phyloP scores from a whole-genome alignment of 805 yeast genomes.

The Hanseniaspora thailandica region DNA sequence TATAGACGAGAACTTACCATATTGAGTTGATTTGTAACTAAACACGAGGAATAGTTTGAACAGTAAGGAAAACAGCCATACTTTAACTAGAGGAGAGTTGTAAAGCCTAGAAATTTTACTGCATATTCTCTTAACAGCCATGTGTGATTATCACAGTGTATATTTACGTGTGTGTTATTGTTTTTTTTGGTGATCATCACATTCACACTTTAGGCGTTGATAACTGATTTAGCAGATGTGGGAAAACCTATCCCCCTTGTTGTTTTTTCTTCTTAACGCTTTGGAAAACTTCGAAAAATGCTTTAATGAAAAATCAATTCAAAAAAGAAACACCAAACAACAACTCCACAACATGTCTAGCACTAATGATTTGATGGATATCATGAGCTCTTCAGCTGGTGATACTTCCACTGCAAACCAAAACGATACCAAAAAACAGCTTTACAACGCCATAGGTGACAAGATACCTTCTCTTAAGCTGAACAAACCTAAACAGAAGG shows the following conservation, averaged over 20 bases:
- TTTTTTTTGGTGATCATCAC: background rate
- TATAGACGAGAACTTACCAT: conserved; percentile 36
- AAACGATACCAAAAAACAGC: conserved; percentile 73
- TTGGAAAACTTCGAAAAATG: background rate
- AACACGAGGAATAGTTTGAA: conserved; percentile 54
- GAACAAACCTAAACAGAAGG: conserved; percentile 42
- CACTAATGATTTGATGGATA: conserved; percentile 62
- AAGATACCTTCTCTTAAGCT: conserved; percentile 76
- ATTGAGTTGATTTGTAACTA: conserved; percentile 88
- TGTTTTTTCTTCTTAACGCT: background rate
- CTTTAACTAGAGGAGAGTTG: conserved; percentile 48
- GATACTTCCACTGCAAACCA: background rate
- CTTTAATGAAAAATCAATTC: background rate
- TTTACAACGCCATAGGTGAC: conserved; percentile 79
- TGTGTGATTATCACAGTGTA: background rate
- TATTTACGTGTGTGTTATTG: background rate
- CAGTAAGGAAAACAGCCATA: conserved; percentile 52
- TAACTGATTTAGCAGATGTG: too few relatives aligned
- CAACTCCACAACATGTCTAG: conserved; percentile 22
- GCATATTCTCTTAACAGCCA: background rate
- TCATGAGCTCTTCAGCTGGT: conserved; percentile 35
- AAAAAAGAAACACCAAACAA: background rate
- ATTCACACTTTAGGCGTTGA: too few relatives aligned
- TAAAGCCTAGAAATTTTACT: background rate
- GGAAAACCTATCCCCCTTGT: background rate